A percentile compares a stretch with the other conserved stretches of the same genome.
Conservation (phyloP, 1,284 basidiomycete species). For the Fomitopsis pinicola region DNA sequence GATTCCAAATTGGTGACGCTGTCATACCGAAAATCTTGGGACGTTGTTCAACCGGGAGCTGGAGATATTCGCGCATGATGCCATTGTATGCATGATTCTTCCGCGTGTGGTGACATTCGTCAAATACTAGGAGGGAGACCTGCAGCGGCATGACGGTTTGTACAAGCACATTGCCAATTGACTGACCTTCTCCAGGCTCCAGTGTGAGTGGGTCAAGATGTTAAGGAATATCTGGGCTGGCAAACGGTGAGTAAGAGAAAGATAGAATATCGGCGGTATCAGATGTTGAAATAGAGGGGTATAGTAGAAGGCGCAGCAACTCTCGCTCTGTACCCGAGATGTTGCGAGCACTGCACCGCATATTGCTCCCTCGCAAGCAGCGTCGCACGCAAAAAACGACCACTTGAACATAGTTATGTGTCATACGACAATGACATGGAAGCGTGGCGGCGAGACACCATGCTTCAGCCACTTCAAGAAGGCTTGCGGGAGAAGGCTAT, state of each 20-base stretch:
- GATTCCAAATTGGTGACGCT: slow-evolving; percentile 80
- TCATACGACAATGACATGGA: no score
- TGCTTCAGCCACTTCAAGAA: no score
- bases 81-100: slow-evolving; percentile 80
- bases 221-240: slow-evolving; percentile 80
- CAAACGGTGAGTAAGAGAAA: neutral
- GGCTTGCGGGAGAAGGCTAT: no score
- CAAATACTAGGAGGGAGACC: slow-evolving; percentile 77
- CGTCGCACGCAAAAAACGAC: no score
- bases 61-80: slow-evolving; percentile 76
- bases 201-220: slow-evolving; percentile 73
- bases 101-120: slow-evolving; percentile 77
- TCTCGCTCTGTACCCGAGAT: no score
- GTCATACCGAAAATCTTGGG: slow-evolving; percentile 90
- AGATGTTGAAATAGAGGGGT: neutral
- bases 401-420: no score
- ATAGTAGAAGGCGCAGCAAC: no score
- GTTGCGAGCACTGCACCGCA: no score
- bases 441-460: no score
- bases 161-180: neutral
- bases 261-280: neutral
- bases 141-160: slow-evolving; percentile 19
- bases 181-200: slow-evolving; percentile 58
- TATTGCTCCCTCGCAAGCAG: no score
- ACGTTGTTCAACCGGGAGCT: slow-evolving; percentile 39